Base-by-base conservation (phyloP, 2,329 filamentous ascomycete genomes). In the Sporothrix variecibatus region DNA sequence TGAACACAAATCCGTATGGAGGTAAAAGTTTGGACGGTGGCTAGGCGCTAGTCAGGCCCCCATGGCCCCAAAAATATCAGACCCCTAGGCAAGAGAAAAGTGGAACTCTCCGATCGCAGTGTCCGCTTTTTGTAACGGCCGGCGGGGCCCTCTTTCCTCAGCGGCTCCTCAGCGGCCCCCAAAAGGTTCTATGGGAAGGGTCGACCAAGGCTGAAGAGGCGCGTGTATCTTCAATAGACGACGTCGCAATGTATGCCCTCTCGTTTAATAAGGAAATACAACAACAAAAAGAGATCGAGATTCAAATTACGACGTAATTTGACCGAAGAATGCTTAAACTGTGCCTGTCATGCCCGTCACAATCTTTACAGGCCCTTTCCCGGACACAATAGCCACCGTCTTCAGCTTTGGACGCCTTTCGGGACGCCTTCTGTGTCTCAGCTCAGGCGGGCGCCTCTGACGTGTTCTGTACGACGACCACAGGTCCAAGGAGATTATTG, bases 51-150 rank as follows among this genome's bases (percentile, higher is more conserved):
- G 23, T 17, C n/a, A 17, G 46, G 64, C 23, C 6, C 23, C 64
- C 64, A 65, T 23, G 23, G n/a, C 1, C n/a, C 62, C 62, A 53
- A 51, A 49, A 68, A 51, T 31, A 31, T n/a, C 64, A 46, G 43
- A 49, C 64, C 40, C 40, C 43, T n/a, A 34, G 34, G 64, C 40
- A 49, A 28, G 8, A 56, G 20, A 69, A 69, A 53, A 69, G 67
- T 69, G 67, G 67, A 38, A 31, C 65, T 20, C 17, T 68, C 62
- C 65, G 43, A 51, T 51, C 65, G 65, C 43, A 68, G 65, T 68
- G 43, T 34, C 67, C 67, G 46, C 46, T 40, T 69, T 69, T 53
- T 51, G 65, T 51, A 68, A 68, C 65, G 65, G 65, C 43, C 28
- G 23, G 2, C 46, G 65, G 65, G 40, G 6, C 43, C 17, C 46